phyloP scores from a whole-genome alignment of 345 rosid genomes.

The Populus ilicifolia region DNA sequence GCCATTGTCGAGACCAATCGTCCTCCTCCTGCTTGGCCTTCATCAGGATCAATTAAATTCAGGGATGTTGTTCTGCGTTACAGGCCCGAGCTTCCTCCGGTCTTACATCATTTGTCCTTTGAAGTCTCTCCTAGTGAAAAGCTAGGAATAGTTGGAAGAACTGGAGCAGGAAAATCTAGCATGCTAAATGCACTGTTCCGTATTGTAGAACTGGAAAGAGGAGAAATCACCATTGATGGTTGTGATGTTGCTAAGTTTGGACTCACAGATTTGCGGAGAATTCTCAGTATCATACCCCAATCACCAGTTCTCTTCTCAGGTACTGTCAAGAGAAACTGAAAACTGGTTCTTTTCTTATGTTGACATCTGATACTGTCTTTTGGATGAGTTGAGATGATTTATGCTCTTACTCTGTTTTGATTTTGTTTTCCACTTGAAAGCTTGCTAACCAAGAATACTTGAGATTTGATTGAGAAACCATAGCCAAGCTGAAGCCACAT shows the following conservation, averaged over 20 bases:
- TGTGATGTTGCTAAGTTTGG: conserved; percentile 78
- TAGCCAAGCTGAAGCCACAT: neutral
- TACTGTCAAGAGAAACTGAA: conserved; percentile 7
- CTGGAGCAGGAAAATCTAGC: conserved; percentile 99
- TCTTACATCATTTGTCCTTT: conserved; percentile 80
- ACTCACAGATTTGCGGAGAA: conserved; percentile 80
- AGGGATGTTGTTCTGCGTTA: conserved; percentile 89
- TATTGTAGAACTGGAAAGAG: conserved; percentile 85
- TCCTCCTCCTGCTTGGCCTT: conserved; percentile 98
- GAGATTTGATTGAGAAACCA: neutral
- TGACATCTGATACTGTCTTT: neutral
- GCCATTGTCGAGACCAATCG: conserved; percentile 67
- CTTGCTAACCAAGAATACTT: neutral
- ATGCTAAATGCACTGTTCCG: conserved; percentile 90
- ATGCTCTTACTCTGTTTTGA: neutral
- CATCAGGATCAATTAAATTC: conserved; percentile 81
- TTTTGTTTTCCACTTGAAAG: neutral
- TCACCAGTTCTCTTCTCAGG: conserved; percentile 99
- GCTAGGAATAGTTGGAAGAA: conserved; percentile 97
- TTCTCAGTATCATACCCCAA: conserved; percentile 94
- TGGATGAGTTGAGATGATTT: neutral
- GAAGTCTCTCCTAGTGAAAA: conserved; percentile 75
- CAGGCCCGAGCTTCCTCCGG: conserved; percentile 92
- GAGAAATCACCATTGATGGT: conserved; percentile 82
- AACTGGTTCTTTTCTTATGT: neutral